phyloP scores from a whole-genome alignment of 2,329 filamentous ascomycete genomes.

The Aspergillus sergii region DNA sequence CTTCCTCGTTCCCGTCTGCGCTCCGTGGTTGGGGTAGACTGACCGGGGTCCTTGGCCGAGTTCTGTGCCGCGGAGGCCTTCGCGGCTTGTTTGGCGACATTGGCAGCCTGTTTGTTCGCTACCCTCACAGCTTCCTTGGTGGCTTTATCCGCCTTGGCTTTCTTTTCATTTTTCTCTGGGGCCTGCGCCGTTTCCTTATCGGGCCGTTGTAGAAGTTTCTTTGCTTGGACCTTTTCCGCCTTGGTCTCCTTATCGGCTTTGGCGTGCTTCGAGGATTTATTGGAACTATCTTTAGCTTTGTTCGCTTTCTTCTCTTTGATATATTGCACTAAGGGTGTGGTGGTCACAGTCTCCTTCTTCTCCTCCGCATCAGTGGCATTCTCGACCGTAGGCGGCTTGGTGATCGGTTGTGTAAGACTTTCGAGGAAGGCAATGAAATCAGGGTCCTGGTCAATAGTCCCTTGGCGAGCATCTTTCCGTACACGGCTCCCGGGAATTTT shows the following conservation, averaged over 20 bases:
- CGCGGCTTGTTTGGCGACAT: slow-evolving; percentile 33
- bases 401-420: slow-evolving; percentile 73
- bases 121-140: slow-evolving; percentile 65
- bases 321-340: slow-evolving; percentile 86
- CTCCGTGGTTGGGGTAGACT: slow-evolving; percentile 42
- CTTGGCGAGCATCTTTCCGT: slow-evolving; percentile 80
- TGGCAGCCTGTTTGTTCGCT: slow-evolving; percentile 49
- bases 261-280: slow-evolving; percentile 44
- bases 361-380: slow-evolving; percentile 53
- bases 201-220: slow-evolving; percentile 44
- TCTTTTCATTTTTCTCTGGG: slow-evolving; percentile 43
- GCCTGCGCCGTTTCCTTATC: slow-evolving; percentile 36
- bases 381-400: slow-evolving; percentile 58
- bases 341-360: slow-evolving; percentile 67
- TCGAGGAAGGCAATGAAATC: slow-evolving; percentile 95
- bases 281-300: slow-evolving; percentile 63
- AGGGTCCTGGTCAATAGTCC: slow-evolving; percentile 93
- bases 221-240: slow-evolving; percentile 43
- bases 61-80: slow-evolving; percentile 19
- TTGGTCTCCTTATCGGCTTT: slow-evolving; percentile 44
- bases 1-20: slow-evolving; percentile 58
- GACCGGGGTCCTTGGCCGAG: slow-evolving; percentile 27
- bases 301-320: slow-evolving; percentile 90
- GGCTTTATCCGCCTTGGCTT: slow-evolving; percentile 56
- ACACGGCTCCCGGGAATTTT: slow-evolving; percentile 75